A percentile compares a stretch with the other conserved stretches of the same genome.
Evolutionary conservation across 495 filamentous ascomycete genomes (phyloP).

Genomic region (Aspergillus egyptiacus): DNA sequence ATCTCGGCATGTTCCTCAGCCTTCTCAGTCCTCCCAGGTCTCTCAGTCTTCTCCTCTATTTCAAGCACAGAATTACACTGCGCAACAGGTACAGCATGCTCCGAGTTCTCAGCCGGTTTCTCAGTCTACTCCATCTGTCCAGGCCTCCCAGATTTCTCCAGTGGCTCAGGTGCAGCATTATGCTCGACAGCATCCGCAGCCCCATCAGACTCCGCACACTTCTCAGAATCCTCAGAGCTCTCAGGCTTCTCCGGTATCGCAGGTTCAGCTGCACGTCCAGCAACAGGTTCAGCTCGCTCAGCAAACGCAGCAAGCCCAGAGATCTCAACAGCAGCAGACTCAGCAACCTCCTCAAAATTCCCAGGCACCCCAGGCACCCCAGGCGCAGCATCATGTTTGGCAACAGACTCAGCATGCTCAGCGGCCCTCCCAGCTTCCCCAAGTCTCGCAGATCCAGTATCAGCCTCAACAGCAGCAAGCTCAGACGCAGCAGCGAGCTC

Average conservation of each 20-base stretch:
- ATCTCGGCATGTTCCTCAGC: constrained; percentile 15
- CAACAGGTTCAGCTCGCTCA: not conserved
- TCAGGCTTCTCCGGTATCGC: not conserved
- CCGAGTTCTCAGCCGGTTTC: no score
- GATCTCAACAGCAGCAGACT: not conserved
- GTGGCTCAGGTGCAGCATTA: not conserved
- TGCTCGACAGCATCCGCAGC: not conserved
- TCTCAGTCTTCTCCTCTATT: no score
- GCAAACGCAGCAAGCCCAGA: not conserved
- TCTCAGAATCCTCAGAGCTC: not conserved
- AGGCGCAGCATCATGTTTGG: not conserved
- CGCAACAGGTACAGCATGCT: no score
- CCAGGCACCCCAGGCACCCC: not conserved
- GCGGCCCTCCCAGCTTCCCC: not conserved
- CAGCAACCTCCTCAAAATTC: not conserved
- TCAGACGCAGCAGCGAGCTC: constrained; percentile 8
- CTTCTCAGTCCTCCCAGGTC: no score
- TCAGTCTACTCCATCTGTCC: no score
- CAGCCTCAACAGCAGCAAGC: not conserved
- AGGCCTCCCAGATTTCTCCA: no score
- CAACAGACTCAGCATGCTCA: not conserved
- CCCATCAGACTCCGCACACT: not conserved
- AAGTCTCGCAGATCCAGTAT: not conserved
- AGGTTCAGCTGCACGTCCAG: not conserved
- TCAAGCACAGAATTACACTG: no score